phyloP scores from a whole-genome alignment of 2,329 filamentous ascomycete genomes.

The Talaromyces marneffei region DNA sequence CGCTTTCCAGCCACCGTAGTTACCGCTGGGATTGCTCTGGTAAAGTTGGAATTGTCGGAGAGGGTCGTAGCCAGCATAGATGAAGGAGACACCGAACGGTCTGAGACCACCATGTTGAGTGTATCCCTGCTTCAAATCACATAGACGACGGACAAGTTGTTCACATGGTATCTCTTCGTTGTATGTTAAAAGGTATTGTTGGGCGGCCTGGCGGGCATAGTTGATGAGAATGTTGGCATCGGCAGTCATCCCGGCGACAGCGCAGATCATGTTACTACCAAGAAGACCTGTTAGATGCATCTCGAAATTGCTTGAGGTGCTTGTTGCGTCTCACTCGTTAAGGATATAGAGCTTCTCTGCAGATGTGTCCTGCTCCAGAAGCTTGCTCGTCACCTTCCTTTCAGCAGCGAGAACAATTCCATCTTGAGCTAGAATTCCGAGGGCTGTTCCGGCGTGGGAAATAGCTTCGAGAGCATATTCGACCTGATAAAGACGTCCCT shows the following conservation, averaged over 20 bases:
- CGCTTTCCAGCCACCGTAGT: slow-evolving; percentile 99
- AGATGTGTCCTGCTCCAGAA: slow-evolving; percentile 97
- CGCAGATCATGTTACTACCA: slow-evolving; percentile 96
- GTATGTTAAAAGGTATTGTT: slow-evolving; percentile 97
- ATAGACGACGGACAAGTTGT: slow-evolving; percentile 91
- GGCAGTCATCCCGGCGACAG: slow-evolving; percentile 97
- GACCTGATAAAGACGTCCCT: slow-evolving; percentile 96
- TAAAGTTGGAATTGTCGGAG: slow-evolving; percentile 97
- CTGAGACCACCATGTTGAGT: slow-evolving; percentile 97
- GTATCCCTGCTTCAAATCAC: slow-evolving; percentile 98
- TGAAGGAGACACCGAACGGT: slow-evolving; percentile 97
- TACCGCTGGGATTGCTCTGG: slow-evolving; percentile 96
- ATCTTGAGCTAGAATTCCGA: slow-evolving; percentile 95
- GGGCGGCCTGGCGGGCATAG: slow-evolving; percentile 93
- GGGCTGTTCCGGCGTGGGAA: slow-evolving; percentile 92
- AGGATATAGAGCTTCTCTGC: slow-evolving; percentile 99
- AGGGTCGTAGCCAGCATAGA: slow-evolving; percentile 97
- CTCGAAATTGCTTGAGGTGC: neutral
- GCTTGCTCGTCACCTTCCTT: slow-evolving; percentile 98
- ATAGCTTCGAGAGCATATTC: slow-evolving; percentile 99
- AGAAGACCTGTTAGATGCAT: neutral
- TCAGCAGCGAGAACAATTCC: slow-evolving; percentile 97
- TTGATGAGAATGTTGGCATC: slow-evolving; percentile 99
- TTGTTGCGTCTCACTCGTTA: slow-evolving; percentile 67
- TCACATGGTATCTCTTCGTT: slow-evolving; percentile 99